Evolutionary conservation across 2,329 filamentous ascomycete species (phyloP).

Genomic region (Cercospora sesami): DNA sequence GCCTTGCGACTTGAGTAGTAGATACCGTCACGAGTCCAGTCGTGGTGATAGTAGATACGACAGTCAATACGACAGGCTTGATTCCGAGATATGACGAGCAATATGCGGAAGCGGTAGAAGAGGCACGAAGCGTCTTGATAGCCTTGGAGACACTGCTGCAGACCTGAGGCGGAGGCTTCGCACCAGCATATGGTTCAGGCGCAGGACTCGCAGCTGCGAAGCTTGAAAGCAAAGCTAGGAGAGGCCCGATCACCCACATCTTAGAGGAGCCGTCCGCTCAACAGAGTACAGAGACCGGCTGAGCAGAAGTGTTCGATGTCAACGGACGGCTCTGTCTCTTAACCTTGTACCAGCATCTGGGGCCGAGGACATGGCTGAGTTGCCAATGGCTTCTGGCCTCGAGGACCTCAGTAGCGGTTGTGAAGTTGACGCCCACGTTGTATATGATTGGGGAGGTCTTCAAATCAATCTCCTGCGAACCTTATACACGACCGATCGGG

Average conservation of each 20-base stretch:
- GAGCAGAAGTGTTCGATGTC: not conserved
- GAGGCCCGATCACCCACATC: not conserved
- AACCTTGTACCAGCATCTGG: not conserved
- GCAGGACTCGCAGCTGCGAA: not conserved
- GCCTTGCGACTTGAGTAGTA: not conserved
- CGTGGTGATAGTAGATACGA: not conserved
- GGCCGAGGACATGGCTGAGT: not conserved
- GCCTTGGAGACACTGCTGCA: not conserved
- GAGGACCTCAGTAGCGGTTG: not conserved
- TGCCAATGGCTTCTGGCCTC: not conserved
- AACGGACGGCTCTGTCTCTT: not conserved
- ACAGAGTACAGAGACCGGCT: not conserved
- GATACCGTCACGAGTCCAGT: not conserved
- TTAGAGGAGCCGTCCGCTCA: not conserved
- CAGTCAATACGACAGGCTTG: not conserved
- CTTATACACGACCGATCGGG: not conserved
- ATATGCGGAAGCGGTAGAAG: not conserved
- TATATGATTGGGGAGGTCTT: not conserved
- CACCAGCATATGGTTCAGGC: not conserved
- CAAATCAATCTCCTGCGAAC: not conserved
- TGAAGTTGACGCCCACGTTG: not conserved
- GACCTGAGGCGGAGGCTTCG: not conserved
- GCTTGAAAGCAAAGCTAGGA: not conserved
- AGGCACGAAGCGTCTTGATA: not conserved
- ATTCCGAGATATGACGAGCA: not conserved